Evolutionary conservation across 345 rosid genomes (phyloP), one percentile per base, ranked within the genome.

Genomic region (Brassica cretica): DNA sequence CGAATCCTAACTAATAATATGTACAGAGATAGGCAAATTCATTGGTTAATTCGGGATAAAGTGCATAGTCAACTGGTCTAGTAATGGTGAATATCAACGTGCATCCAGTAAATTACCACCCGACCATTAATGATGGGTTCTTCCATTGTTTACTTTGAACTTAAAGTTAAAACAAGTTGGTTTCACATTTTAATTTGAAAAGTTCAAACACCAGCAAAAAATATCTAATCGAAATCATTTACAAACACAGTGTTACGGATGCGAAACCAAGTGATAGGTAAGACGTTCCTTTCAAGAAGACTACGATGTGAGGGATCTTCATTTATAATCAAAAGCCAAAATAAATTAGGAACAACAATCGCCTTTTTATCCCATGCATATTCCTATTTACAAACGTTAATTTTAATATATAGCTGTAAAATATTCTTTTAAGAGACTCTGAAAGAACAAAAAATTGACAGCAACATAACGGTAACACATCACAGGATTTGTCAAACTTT

Each of bases 231-330:
- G 8, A 46, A 16, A 68, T 68, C 8, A 68, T 29, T 2, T 30
- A 30, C 18, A 61, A 30, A 62, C 62, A 61, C 74, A 63, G 0
- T 29, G n/a, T 64, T 63, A 70, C 80, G 75, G 65, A 63, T 62
- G 65, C 46, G 18, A 70, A 53, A 63, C 35, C 41, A 63, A 70
- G 32, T 70, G 70, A 51, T 63, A 21, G 44, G 70, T 64, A 70
- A 35, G 33, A 70, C 15, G 75, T 77, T 77, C 46, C 71, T 77
- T 64, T 70, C 76, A 51, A 70, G 6, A 2, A 5, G 37, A 76
- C 55, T 62, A 49, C 55, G 69, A 62, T 53, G 63, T 9, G 51
- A 65, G 64, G 75, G 37, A 24, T 60, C 35, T 76, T 76, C 64
- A 33, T 51, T 49, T 62, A 70, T 61, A 70, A n/a, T 76, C 14